Evolutionary conservation across 345 rosid species (phyloP), one percentile per base, ranked within the genome.

Genomic region (Gossypium raimondii): DNA sequence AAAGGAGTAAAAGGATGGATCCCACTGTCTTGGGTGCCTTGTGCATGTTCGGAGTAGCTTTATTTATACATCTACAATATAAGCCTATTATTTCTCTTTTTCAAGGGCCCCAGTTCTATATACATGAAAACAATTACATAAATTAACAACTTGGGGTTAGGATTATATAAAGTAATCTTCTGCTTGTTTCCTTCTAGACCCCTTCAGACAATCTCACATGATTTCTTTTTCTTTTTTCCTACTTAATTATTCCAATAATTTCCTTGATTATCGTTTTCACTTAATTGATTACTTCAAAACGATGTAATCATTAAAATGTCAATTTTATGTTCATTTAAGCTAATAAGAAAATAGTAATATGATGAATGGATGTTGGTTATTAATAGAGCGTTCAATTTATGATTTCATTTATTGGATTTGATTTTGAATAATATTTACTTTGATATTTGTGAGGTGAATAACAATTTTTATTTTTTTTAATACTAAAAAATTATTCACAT

Each of bases 11-110:
- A 57, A 16, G 34, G 57, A 44, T 44, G 55, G 55, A 51, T 13
- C 55, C 75, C 74, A 55, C 29, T 64, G 43, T 57, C 45, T 70
- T 72, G 77, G 72, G 79, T 38, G 78, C 75, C 73, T 51, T 45
- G 50, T 38, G 73, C 77, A 75, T 72, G 75, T 67, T 75, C 75
- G 48, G 77, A 61, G 66, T 75, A 51, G 43, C 71, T 76, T 34
- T 34, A 5, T 80, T 67, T 73, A 48, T 48, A 12, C 41, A 53
- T 29, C 50, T 65, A 48, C 70, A 63, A 29, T 56, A 74, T 57
- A 34, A 12, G 43, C 65, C 34, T 58, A 43, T 61, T 50, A 27
- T 51, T 38, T 67, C 24, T 50, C 38, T 50, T 65, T 77, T 24
- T 2, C 0, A n/a, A 45, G 64, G 67, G 20, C 6, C 73, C 61